These are phyloP conservation scores for Strobilomyces confusus DNA, from an alignment of 768 basidiomycete species.

Conservation along the genomic window DNA sequence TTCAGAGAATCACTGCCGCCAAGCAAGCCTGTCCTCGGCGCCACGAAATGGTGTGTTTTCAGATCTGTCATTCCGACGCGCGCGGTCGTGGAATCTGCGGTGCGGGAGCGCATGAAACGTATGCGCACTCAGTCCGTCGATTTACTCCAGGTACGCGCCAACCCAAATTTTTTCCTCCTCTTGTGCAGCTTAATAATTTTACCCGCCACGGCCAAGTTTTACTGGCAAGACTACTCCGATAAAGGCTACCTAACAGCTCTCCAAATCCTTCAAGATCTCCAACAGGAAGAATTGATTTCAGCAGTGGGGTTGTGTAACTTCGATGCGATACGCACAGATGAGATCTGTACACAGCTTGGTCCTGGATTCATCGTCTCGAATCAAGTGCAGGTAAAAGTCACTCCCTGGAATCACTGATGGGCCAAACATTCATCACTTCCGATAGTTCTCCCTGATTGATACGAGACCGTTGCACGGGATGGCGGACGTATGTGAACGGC, in stretches of 20 bases:
- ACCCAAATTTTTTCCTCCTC: neutral
- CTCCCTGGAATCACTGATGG: neutral
- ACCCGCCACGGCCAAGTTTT: constrained; percentile 46
- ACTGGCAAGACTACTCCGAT: constrained; percentile 71
- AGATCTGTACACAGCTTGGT: constrained; percentile 74
- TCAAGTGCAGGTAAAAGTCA: constrained; percentile 65
- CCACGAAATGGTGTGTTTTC: constrained; percentile 88
- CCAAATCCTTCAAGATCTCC: constrained; percentile 56
- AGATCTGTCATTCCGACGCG: constrained; percentile 47
- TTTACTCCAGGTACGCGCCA: constrained; percentile 58
- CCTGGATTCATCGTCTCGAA: constrained; percentile 73
- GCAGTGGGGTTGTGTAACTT: constrained; percentile 80
- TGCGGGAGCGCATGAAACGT: constrained; percentile 66
- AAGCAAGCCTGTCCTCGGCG: constrained; percentile 52
- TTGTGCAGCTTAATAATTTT: neutral
- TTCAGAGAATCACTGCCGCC: constrained; percentile 48
- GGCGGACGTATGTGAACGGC: constrained; percentile 70
- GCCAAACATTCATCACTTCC: constrained; percentile 7
- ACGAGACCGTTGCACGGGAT: constrained; percentile 73
- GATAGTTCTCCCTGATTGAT: constrained; percentile 78
- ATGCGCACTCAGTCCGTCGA: constrained; percentile 61
- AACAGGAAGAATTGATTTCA: constrained; percentile 53
- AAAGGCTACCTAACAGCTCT: constrained; percentile 45
- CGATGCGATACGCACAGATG: constrained; percentile 68
- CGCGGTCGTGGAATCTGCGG: constrained; percentile 53